Evolutionary conservation across 140 eudicot genomes (phyloP).

Genomic region (Anethum foeniculum): DNA sequence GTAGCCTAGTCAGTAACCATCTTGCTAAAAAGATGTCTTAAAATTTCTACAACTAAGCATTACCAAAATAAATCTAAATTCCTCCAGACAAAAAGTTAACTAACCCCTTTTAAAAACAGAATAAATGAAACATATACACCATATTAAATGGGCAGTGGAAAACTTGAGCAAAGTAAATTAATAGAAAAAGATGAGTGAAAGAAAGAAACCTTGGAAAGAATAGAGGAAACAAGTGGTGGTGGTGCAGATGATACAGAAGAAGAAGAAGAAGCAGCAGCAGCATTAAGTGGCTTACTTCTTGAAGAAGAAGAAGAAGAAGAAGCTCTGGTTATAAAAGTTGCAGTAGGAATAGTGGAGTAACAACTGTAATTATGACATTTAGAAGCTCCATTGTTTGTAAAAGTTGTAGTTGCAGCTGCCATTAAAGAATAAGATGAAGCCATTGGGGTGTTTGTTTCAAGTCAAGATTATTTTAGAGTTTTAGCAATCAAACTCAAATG

Average conservation of each 20-base stretch:
- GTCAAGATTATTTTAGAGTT: too few species aligned
- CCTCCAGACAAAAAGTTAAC: too few species aligned
- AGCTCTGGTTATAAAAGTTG: background rate
- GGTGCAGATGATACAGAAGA: background rate
- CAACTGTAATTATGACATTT: background rate
- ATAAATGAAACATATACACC: too few species aligned
- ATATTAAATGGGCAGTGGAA: background rate
- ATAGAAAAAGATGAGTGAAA: background rate
- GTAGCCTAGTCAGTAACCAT: too few species aligned
- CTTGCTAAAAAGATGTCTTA: too few species aligned
- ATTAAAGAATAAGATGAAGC: background rate
- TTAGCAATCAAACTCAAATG: too few species aligned
- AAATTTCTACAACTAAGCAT: too few species aligned
- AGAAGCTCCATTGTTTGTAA: background rate
- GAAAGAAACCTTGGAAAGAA: constrained; percentile 5
- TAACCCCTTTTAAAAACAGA: too few species aligned
- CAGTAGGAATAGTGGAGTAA: background rate
- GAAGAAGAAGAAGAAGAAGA: background rate
- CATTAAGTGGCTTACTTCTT: background rate
- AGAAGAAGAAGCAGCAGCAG: background rate
- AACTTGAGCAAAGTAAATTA: background rate
- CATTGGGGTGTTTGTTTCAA: background rate
- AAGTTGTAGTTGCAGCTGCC: background rate
- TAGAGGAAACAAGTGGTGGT: background rate
- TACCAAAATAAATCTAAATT: too few species aligned